Evolutionary conservation across 176 grass and related monocot genomes (phyloP), one percentile per base, ranked within the genome.

Genomic region (Rhynchospora breviuscula): DNA sequence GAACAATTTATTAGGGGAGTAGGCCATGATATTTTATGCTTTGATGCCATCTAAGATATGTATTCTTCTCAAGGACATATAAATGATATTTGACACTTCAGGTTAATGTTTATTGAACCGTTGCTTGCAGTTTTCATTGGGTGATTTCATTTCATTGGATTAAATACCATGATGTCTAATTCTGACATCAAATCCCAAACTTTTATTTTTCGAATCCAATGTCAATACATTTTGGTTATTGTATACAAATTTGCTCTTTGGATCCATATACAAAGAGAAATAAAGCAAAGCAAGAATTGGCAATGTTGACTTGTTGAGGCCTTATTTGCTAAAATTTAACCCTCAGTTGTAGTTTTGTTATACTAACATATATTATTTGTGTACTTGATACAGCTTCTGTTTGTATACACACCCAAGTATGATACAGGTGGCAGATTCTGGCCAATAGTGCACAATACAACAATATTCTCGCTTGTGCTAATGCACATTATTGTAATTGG

Each of bases 401-500:
- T 96, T 69, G 88, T 99, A 19, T 95, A 96, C 76, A 81, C 33
- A 1, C 93, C 97, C 2, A 92, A 96, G 86, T 99, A 99, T 85
- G 97, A 99, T 23, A 93, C 97, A 67, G 91, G 93, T 83, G 97
- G 97, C 74, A 90, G 73, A 82, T 99, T 99, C 89, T 99, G 97
- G 97, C 91, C 93, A 0, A 64, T 90, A 17, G 93, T 99, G 66
- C 97, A 96, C 84, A 90, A 74, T 26, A 66, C 89, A 31, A 93
- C 88, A 59, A 96, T 96, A 90, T 99, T 96, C 59, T 95, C 91
- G 79, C 88, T 99, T 45, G 57, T 99, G 12, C 78, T 99, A 66
- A 87, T 96, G 88, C 97, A 99, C 85, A 73, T 93, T 80, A 84
- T 99, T 83, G 81, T 87, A 44, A 87, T 95, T 62, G 97, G 97